Base-by-base conservation (phyloP, 1,284 basidiomycete genomes). In the Sporisorium reilianum region DNA sequence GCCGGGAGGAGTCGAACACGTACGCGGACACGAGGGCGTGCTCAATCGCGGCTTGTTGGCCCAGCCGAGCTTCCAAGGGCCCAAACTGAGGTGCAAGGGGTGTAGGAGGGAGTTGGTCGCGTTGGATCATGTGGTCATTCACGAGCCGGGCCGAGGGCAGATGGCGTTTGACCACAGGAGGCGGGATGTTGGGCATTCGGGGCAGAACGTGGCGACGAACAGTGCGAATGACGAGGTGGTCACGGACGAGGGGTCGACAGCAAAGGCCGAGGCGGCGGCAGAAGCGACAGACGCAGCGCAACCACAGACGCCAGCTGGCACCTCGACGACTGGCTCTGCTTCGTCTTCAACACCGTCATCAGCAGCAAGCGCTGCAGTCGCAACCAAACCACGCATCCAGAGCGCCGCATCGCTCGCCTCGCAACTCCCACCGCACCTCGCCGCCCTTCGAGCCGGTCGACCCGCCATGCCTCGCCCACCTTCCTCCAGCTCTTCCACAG, bases 91-190 rank as follows among this genome's bases (percentile, higher is more conserved):
- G 10, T 84, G 83, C 55, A 77, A 77, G 34, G 70, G 75, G n/a
- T 84, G 83, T 41, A 70, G 82, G 25, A 59, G 78, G 12, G 81
- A 79, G 48, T 56, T 84, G 45, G 81, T 80, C 8, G 65, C 72
- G 22, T 42, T 68, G 6, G 77, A 82, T 51, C 80, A 84, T 59
- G 70, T 84, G 22, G 75, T 84, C 22, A 70, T 77, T 41, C 83
- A 84, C 46, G 75, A 77, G 40, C 75, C 79, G 6, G 83, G 82
- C 1, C 76, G 75, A 26, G 80, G 83, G 1, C 77, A 82, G 49
- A 48, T 78, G 64, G 79, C 80, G 11, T 84, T 83, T 44, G 81
- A 82, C 25, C 79, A 75, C 28, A 55, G 79, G 11, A 76, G 57
- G 28, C 60, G 78, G 38, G 77, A 69, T 36, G 51, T 46, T n/a